Evolutionary conservation across 192 early-diverging fungal species (phyloP).

Genomic region (Allomyces arbusculus): DNA sequence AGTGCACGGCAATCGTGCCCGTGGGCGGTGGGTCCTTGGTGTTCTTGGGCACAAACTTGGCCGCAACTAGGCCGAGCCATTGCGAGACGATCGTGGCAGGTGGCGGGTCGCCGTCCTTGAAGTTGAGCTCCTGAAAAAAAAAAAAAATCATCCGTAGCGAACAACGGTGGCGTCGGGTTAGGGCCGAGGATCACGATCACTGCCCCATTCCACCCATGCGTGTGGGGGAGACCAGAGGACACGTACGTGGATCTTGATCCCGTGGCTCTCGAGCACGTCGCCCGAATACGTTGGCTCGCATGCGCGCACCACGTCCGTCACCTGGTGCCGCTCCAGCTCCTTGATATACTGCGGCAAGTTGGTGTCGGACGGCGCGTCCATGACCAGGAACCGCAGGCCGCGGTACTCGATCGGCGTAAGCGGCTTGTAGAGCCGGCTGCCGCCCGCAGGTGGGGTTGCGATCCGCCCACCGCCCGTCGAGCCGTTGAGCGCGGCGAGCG

Average conservation of each 20-base stretch:
- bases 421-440: conserved; percentile 22
- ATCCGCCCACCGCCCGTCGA: too few relatives aligned
- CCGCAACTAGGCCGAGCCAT: conserved; percentile 41
- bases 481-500: too few relatives aligned
- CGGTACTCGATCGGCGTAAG: conserved; percentile 47
- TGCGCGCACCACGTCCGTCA: conserved; percentile 60
- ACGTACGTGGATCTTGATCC: conserved; percentile 44
- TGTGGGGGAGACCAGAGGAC: neutral
- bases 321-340: conserved; percentile 44
- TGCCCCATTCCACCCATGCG: too few relatives aligned
- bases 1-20: conserved; percentile 35
- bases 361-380: conserved; percentile 53
- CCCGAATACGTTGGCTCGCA: conserved; percentile 66
- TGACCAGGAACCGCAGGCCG: conserved; percentile 48
- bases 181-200: too few relatives aligned
- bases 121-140: neutral
- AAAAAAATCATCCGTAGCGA: neutral
- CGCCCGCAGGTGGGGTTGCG: too few relatives aligned
- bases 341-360: conserved; percentile 44
- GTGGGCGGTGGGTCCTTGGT: conserved; percentile 1
- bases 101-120: conserved; percentile 40
- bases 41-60: neutral
- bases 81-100: conserved; percentile 32
- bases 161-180: too few relatives aligned
- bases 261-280: conserved; percentile 21